A percentile compares a stretch with the other conserved stretches of the same genome.
Evolutionary conservation across 2,329 filamentous ascomycete species (phyloP).

Genomic region (Hymenoscyphus fructigenus): DNA sequence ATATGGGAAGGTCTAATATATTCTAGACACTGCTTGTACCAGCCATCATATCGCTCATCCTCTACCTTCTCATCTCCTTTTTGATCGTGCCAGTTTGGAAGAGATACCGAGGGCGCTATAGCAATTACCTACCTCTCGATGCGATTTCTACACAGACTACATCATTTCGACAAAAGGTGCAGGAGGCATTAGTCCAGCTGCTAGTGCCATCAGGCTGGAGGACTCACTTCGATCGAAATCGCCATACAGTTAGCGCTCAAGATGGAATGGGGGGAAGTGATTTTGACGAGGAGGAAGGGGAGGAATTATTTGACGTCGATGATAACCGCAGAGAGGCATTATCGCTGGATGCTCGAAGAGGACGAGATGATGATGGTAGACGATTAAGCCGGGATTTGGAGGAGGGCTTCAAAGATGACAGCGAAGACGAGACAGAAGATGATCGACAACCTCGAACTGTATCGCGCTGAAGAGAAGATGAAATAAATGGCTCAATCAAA

Average conservation of each 20-base stretch:
- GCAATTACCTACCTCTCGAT: slow-evolving; percentile 71
- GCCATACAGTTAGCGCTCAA: slow-evolving; percentile 41
- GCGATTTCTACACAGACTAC: slow-evolving; percentile 58
- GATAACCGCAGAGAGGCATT: slow-evolving; percentile 43
- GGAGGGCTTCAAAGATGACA: slow-evolving; percentile 72
- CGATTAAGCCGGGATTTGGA: slow-evolving; percentile 78
- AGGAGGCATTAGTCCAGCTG: slow-evolving; percentile 41
- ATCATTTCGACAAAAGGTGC: slow-evolving; percentile 53
- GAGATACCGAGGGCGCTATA: slow-evolving; percentile 67
- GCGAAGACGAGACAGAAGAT: slow-evolving; percentile 53
- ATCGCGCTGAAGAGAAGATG: neutral
- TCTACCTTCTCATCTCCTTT: slow-evolving; percentile 67
- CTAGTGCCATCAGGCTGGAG: slow-evolving; percentile 51
- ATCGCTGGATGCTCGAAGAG: slow-evolving; percentile 37
- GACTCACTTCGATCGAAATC: slow-evolving; percentile 41
- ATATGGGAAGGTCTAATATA: slow-evolving; percentile 16
- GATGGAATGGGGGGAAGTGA: slow-evolving; percentile 49
- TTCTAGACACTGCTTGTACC: slow-evolving; percentile 67
- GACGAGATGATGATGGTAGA: slow-evolving; percentile 48
- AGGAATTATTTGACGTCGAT: slow-evolving; percentile 64
- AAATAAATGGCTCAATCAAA: neutral
- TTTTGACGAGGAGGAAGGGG: slow-evolving; percentile 65
- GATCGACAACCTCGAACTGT: slow-evolving; percentile 9
- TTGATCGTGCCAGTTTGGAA: slow-evolving; percentile 67
- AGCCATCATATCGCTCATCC: slow-evolving; percentile 65